Evolutionary conservation across 2,329 filamentous ascomycete genomes (phyloP), one percentile per base, ranked within the genome.

Genomic region (Plectosphaerella sp.): DNA sequence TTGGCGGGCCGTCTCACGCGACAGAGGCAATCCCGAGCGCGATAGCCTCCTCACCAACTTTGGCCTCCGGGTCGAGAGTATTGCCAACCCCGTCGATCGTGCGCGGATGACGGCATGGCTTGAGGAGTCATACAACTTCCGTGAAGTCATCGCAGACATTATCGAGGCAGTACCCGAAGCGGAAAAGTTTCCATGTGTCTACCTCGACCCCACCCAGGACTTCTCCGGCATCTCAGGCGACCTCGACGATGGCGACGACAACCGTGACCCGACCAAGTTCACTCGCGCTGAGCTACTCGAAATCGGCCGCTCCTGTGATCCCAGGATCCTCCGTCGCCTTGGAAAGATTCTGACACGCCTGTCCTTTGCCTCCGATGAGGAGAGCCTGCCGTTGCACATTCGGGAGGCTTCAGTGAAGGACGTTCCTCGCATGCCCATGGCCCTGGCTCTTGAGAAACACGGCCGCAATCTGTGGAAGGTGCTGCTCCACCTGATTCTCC

Each of bases 271-370:
- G 18, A 66, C 67, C 7, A 53, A 64, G 3, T 72, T 79, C 52
- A 70, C 71, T 1, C 69, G 75, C 11, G 67, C 65, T 1, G 76
- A 80, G 48, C 67, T 80, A 11, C 64, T 80, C 1, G 77, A 80
- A 51, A 78, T 80, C 53, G 73, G 74, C 8, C 67, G 76, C 12
- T 79, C 76, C 1, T 80, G 77, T 58, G 71, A 80, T 48, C 65
- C 71, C 48, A 66, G 64, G 3, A 74, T 79, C 47, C 67, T 80
- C 2, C 70, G 70, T 12, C 71, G 76, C 0, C 64, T 80, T 2
- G 73, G 77, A 8, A 69, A 66, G 28, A 69, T 78, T 5, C 63
- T 80, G 11, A 77, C 75, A 0, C 70, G 68, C 5, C 58, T 80
- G 5, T 74, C 71, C 2, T 78, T 73, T 54, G 71, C 73, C 7